These are phyloP conservation scores for Neolentinus lepideus DNA, from an alignment of 1,284 basidiomycete species.

Conservation along the genomic window DNA sequence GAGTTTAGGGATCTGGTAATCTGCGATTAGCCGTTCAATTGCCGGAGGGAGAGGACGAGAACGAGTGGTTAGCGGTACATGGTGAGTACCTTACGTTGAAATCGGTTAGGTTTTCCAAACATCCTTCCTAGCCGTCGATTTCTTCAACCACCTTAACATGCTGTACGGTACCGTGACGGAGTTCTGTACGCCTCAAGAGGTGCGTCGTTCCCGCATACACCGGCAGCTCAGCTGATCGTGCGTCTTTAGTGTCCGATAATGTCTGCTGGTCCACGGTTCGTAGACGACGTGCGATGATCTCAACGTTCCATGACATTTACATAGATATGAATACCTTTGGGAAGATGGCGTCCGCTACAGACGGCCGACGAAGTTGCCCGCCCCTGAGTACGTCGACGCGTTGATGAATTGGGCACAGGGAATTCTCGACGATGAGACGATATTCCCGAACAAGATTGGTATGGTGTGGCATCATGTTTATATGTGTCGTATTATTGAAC, in stretches of 20 bases:
- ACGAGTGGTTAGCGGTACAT: conserved; percentile 96
- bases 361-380: conserved; percentile 89
- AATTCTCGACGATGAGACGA: conserved; percentile 85
- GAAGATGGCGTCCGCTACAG: conserved; percentile 92
- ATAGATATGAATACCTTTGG: conserved; percentile 97
- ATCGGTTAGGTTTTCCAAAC: neutral
- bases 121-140: conserved; percentile 73
- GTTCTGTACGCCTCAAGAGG: conserved; percentile 92
- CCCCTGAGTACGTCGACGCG: conserved; percentile 96
- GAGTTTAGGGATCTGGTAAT: conserved; percentile 83
- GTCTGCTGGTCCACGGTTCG: conserved; percentile 94
- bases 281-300: conserved; percentile 8
- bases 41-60: conserved; percentile 90
- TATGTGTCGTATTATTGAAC: neutral
- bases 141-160: conserved; percentile 97
- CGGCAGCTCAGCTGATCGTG: neutral
- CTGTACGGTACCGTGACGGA: conserved; percentile 94
- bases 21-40: conserved; percentile 83
- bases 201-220: conserved; percentile 22
- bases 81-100: no score
- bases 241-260: conserved; percentile 84
- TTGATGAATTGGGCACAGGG: conserved; percentile 99
- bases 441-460: conserved; percentile 97
- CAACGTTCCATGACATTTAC: neutral
- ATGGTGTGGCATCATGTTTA: conserved; percentile 10